phyloP scores from a whole-genome alignment of 2,329 filamentous ascomycete species.

The Zarea fungicola region DNA sequence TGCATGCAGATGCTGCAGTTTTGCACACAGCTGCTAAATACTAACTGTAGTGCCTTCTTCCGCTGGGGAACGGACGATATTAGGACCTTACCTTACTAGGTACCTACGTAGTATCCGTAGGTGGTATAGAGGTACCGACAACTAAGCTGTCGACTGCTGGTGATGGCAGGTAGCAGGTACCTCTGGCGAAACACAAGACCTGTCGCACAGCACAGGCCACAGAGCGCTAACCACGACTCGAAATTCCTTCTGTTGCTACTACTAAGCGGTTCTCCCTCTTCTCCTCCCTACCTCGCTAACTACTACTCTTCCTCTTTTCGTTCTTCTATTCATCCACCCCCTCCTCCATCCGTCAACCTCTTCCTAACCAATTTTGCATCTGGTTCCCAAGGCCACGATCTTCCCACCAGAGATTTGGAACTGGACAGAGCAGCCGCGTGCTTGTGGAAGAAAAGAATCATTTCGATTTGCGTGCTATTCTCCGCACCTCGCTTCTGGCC shows the following conservation, averaged over 20 bases:
- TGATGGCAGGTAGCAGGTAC: too few species aligned
- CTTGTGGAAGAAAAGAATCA: not conserved
- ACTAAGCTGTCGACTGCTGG: too few species aligned
- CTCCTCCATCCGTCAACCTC: slow-evolving; percentile 14
- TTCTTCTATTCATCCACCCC: slow-evolving; percentile 16
- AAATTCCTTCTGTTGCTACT: slow-evolving; percentile 20
- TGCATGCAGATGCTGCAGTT: too few species aligned
- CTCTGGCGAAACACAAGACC: not conserved
- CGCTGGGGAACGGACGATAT: too few species aligned
- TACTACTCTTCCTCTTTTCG: slow-evolving; percentile 16
- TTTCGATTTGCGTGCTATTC: slow-evolving; percentile 6
- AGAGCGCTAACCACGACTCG: slow-evolving; percentile 16
- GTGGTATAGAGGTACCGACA: too few species aligned
- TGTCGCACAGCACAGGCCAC: slow-evolving; percentile 14
- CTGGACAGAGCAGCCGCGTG: not conserved
- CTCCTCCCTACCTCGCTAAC: slow-evolving; percentile 18
- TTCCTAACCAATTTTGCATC: slow-evolving; percentile 2
- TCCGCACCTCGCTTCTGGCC: not conserved
- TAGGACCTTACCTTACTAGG: too few species aligned
- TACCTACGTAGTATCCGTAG: too few species aligned
- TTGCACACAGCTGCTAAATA: too few species aligned
- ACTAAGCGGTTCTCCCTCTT: slow-evolving; percentile 16
- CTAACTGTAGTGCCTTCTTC: too few species aligned
- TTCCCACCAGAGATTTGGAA: not conserved
- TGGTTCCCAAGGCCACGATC: not conserved